Evolutionary conservation across 2,329 filamentous ascomycete genomes (phyloP).

Genomic region (Colletotrichum neosansevieriae): DNA sequence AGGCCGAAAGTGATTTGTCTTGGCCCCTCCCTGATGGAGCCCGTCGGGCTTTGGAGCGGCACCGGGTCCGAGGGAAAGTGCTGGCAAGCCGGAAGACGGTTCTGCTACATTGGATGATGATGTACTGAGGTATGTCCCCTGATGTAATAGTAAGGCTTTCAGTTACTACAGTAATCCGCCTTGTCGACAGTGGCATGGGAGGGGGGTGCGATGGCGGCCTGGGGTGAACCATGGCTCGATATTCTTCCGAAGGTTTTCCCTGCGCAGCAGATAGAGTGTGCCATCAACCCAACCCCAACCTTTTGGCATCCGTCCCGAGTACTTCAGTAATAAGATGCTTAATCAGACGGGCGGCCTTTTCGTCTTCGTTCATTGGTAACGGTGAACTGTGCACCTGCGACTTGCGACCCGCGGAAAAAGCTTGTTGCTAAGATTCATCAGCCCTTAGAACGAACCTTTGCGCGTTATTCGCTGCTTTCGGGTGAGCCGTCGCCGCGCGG

Average conservation of each 20-base stretch:
- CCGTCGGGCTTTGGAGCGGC: conserved; percentile 36
- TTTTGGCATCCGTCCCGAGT: conserved; percentile 18
- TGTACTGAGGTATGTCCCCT: not conserved
- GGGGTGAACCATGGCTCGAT: not conserved
- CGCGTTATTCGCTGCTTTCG: conserved; percentile 2
- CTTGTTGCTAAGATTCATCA: conserved; percentile 28
- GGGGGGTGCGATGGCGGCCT: no score
- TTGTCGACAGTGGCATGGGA: no score
- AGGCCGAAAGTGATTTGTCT: not conserved
- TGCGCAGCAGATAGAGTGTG: conserved; percentile 23
- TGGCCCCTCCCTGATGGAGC: conserved; percentile 38
- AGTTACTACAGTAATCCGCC: no score
- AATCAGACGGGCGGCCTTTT: conserved; percentile 20
- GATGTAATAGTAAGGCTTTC: no score
- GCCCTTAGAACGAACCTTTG: not conserved
- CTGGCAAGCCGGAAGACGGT: no score
- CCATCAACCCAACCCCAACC: conserved; percentile 11
- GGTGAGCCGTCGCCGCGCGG: not conserved
- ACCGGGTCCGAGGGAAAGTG: conserved; percentile 38
- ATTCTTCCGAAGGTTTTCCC: not conserved
- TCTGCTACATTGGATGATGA: not conserved
- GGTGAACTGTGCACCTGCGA: conserved; percentile 12
- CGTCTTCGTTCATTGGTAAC: not conserved
- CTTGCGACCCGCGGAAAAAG: conserved; percentile 9
- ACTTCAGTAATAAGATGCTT: no score